These are phyloP conservation scores for Penicillium thymicola DNA, from an alignment of 2,329 filamentous ascomycete genomes.

Conservation along the genomic window DNA sequence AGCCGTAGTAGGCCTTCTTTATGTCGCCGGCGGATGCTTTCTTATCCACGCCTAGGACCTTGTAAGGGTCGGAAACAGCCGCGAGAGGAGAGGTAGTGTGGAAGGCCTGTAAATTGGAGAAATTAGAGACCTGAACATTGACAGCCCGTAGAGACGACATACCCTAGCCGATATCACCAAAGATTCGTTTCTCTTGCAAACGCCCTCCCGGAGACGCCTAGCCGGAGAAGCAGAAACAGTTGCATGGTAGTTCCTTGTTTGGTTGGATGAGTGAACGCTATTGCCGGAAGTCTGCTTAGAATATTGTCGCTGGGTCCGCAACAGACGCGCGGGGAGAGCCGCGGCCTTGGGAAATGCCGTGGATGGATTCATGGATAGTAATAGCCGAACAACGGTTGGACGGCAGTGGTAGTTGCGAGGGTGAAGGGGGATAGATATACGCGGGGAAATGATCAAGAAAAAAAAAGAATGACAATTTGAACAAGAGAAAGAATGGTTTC, in stretches of 20 bases:
- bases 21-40: conserved; percentile 80
- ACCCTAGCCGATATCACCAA: conserved; percentile 31
- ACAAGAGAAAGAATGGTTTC: conserved; percentile 2
- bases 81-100: conserved; percentile 55
- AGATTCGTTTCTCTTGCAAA: conserved; percentile 24
- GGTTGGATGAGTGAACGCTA: conserved; percentile 30
- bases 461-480: conserved; percentile 8
- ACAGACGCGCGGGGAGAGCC: conserved; percentile 42
- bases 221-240: conserved; percentile 24
- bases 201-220: conserved; percentile 27
- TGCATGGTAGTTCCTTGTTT: conserved; percentile 38
- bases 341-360: conserved; percentile 43
- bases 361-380: conserved; percentile 39
- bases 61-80: conserved; percentile 80
- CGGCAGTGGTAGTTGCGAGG: conserved; percentile 3
- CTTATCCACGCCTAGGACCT: conserved; percentile 78
- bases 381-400: conserved; percentile 16
- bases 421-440: background rate
- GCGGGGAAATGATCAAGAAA: background rate
- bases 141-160: conserved; percentile 16
- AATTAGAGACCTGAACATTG: background rate
- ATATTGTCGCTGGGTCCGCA: conserved; percentile 42
- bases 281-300: conserved; percentile 33
- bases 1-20: conserved; percentile 96
- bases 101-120: conserved; percentile 34